Evolutionary conservation across 73 alveolate species (phyloP), one percentile per base, ranked within the genome.

Genomic region (Paramecium sonneborni): DNA sequence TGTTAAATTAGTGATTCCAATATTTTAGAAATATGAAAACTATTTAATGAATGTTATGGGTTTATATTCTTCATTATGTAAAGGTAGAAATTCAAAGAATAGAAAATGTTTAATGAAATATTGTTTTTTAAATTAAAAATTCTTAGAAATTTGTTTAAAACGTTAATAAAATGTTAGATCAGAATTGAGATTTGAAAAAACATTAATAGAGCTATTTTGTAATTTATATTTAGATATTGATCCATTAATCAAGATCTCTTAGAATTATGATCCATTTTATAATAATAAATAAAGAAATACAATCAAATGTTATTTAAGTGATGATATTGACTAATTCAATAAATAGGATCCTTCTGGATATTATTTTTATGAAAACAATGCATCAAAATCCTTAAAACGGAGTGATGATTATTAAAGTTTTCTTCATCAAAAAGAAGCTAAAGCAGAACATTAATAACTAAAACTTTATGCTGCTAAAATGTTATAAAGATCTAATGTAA

Each of bases 71-170:
- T 21, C 90, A 20, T 46, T 79, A 14, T 79, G 90, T n/a, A 79
- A 79, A 14, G 90, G 90, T 12, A 79, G 90, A 23, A 79, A 79
- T 79, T 21, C 14, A 43, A 79, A 79, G 15, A 79, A 62, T 79
- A 79, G 39, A 0, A 46, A 79, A 18, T 43, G 21, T 23, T 23
- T 79, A 11, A 41, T 39, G 30, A 46, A 28, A 23, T 4, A 44
- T 24, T 38, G 90, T 8, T 23, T 43, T 34, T 11, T 74, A 15
- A 39, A 74, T 74, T 11, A 39, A 34, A 37, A 18, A 15, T 74
- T 74, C 0, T 18, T 74, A 37, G 30, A 74, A 11, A 37, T 34
- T 10, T 74, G 87, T n/a, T 74, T 74, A 34, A 74, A 39, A 37
- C 32, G 56, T 2, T 35, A 37, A 74, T 20, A 74, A n/a, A 37